A percentile compares a stretch with the other conserved stretches of the same genome.
phyloP scores from a whole-genome alignment of 176 grass and related monocot genomes.

The Cenchrus fungigraminus region DNA sequence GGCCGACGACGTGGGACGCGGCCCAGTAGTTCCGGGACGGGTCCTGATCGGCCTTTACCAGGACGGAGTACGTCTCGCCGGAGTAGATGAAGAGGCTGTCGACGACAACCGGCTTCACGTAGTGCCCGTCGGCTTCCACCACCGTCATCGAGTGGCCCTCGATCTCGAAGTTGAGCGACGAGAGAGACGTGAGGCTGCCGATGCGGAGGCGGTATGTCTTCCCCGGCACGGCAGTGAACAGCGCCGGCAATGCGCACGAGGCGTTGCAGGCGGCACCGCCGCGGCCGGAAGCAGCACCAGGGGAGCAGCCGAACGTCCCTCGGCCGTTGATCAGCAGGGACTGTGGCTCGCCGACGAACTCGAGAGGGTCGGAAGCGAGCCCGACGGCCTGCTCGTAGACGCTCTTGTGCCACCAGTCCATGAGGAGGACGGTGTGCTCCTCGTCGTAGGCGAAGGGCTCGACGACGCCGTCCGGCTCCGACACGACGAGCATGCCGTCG shows the following conservation, averaged over 20 bases:
- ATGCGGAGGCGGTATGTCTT: slow-evolving; percentile 73
- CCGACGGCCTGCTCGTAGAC: slow-evolving; percentile 65
- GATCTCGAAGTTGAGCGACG: slow-evolving; percentile 74
- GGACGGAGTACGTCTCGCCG: slow-evolving; percentile 77
- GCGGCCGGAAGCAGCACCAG: too few relatives aligned
- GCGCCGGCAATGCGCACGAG: too few relatives aligned
- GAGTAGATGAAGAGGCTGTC: slow-evolving; percentile 75
- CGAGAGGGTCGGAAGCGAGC: slow-evolving; percentile 44
- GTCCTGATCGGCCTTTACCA: slow-evolving; percentile 67
- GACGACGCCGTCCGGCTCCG: neutral
- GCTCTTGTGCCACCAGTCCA: slow-evolving; percentile 38
- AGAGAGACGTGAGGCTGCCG: slow-evolving; percentile 68
- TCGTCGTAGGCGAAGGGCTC: slow-evolving; percentile 67
- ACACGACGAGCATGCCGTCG: slow-evolving; percentile 63
- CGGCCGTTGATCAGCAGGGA: too few relatives aligned
- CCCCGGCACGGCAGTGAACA: too few relatives aligned
- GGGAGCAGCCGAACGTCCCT: too few relatives aligned
- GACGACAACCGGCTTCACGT: slow-evolving; percentile 54
- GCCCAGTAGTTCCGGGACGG: slow-evolving; percentile 68
- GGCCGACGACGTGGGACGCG: slow-evolving; percentile 52
- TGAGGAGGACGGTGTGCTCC: slow-evolving; percentile 51
- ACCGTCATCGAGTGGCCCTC: slow-evolving; percentile 68
- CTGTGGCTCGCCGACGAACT: slow-evolving; percentile 47
- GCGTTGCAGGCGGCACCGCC: too few relatives aligned
- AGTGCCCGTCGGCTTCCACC: slow-evolving; percentile 73